These are phyloP conservation scores for Mortierella sp. DNA, from an alignment of 371 early-diverging fungal species.

Conservation along the genomic window DNA sequence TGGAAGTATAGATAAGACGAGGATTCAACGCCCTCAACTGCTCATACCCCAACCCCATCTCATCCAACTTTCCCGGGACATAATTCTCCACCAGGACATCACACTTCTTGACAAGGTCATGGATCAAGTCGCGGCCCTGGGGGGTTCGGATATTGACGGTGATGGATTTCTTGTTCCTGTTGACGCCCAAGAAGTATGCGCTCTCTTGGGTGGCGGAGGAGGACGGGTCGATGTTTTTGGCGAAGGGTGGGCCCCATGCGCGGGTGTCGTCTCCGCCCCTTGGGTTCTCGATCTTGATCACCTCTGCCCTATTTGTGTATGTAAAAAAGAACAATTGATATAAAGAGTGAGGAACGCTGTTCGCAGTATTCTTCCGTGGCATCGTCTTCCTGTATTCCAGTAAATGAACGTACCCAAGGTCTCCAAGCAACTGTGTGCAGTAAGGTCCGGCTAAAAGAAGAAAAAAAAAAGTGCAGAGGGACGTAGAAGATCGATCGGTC, in stretches of 20 bases:
- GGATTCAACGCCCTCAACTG: constrained; percentile 79
- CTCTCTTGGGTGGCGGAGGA: constrained; percentile 66
- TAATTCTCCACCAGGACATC: constrained; percentile 95
- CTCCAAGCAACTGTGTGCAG: constrained; percentile 91
- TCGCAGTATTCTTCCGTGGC: too few relatives aligned
- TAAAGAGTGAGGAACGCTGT: neutral
- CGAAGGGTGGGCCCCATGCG: constrained; percentile 87
- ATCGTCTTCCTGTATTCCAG: neutral
- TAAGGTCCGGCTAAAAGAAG: constrained; percentile 74
- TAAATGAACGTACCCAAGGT: constrained; percentile 74
- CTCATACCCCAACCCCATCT: constrained; percentile 84
- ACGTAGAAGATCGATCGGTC: neutral
- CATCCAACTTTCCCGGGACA: constrained; percentile 88
- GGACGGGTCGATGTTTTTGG: constrained; percentile 51
- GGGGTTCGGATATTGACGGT: constrained; percentile 85
- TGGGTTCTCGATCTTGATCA: constrained; percentile 92
- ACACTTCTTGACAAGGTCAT: constrained; percentile 73
- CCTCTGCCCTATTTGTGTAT: constrained; percentile 75
- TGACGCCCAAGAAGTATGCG: constrained; percentile 92
- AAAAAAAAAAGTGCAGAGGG: neutral
- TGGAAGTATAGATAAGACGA: constrained; percentile 88
- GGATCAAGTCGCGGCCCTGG: constrained; percentile 75
- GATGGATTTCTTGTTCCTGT: constrained; percentile 92
- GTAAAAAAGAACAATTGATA: neutral
- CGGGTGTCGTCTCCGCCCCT: constrained; percentile 89